phyloP scores from a whole-genome alignment of 257 asterid species.

The Lavandula angustifolia region DNA sequence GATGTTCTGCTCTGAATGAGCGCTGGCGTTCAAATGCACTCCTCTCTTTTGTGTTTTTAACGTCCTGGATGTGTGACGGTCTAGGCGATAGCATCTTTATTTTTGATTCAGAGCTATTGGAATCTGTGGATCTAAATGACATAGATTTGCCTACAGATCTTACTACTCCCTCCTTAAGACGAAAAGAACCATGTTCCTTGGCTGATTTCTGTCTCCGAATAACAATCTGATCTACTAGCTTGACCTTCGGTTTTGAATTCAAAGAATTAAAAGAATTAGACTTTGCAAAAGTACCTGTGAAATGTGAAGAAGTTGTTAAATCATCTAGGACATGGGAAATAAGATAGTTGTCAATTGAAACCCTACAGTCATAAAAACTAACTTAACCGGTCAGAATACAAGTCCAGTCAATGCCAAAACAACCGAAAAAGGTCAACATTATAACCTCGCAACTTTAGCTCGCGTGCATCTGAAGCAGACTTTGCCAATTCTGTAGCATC shows the following conservation, averaged over 20 bases:
- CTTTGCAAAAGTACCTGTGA: constrained; percentile 72
- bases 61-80: constrained; percentile 51
- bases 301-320: constrained; percentile 28
- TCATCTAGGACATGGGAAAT: constrained; percentile 14
- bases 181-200: constrained; percentile 55
- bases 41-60: constrained; percentile 53
- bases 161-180: constrained; percentile 53
- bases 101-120: constrained; percentile 61
- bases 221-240: constrained; percentile 67
- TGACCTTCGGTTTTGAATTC: constrained; percentile 68
- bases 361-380: constrained; percentile 17
- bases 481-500: constrained; percentile 46
- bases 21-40: constrained; percentile 60
- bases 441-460: constrained; percentile 55
- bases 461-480: constrained; percentile 52
- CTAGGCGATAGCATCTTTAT: constrained; percentile 72
- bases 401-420: constrained; percentile 25
- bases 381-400: constrained; percentile 11
- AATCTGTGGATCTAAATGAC: constrained; percentile 63
- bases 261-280: constrained; percentile 70
- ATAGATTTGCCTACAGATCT: constrained; percentile 70
- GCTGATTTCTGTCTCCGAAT: constrained; percentile 69
- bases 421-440: constrained; percentile 2
- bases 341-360: constrained; percentile 24
- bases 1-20: constrained; percentile 56